Percentiles rank a stretch among this genome's conserved stretches.
phyloP scores from a whole-genome alignment of 768 basidiomycete species.

The Mycena rebaudengoi region DNA sequence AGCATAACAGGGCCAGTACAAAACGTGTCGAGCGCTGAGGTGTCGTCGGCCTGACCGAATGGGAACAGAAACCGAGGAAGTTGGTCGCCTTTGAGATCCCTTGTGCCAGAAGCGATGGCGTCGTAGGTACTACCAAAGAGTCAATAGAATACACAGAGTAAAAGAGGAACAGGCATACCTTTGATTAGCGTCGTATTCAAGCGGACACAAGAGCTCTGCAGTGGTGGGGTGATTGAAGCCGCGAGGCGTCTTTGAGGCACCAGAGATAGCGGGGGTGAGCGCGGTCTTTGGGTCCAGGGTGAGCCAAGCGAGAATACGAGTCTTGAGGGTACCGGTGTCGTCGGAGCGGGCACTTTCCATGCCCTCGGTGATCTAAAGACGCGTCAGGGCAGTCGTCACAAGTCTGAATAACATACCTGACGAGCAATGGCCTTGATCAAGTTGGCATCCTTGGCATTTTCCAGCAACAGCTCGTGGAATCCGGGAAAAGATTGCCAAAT shows the following conservation, averaged over 20 bases:
- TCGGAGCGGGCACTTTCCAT: background rate
- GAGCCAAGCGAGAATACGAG: background rate
- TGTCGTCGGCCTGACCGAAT: background rate
- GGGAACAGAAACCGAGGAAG: background rate
- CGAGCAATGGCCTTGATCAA: background rate
- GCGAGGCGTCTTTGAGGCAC: background rate
- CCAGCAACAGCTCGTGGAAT: background rate
- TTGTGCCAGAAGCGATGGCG: background rate
- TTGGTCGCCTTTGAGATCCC: background rate
- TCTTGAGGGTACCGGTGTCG: background rate
- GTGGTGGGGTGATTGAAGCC: background rate
- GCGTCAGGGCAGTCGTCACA: too few relatives aligned
- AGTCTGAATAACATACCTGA: background rate
- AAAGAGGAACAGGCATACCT: background rate
- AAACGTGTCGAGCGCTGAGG: background rate
- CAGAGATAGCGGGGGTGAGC: background rate
- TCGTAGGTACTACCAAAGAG: background rate
- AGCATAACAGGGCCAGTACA: background rate
- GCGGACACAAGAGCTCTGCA: background rate
- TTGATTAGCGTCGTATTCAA: background rate
- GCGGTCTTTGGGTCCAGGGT: background rate
- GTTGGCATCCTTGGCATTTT: background rate
- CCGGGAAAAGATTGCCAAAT: background rate
- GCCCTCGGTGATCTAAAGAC: background rate
- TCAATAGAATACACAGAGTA: background rate